Base-by-base conservation (phyloP, 2,329 filamentous ascomycete species). In the Xylaria sp. region DNA sequence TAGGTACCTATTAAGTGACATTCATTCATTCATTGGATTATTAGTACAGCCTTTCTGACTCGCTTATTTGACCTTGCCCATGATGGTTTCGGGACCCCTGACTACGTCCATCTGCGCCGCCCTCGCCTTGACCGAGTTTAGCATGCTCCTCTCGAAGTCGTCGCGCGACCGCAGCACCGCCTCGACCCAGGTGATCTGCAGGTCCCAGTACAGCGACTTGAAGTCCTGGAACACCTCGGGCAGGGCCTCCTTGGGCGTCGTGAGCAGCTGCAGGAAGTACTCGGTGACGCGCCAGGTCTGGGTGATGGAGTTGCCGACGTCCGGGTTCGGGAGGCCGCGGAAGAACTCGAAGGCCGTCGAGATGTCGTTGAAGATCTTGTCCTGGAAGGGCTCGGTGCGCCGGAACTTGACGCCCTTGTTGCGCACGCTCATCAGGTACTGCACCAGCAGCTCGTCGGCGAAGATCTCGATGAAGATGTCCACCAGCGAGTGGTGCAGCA, bases 101-200 rank as follows among this genome's bases (percentile, higher is more conserved):
- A 89, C 87, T 1, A 92, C 86, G 54, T 89, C 87, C 63, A 96
- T 83, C 72, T 91, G 90, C 7, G 91, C 92, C n/a, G 92, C 93
- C 69, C 87, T 85, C 2, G 86, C 86, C 79, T 97, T 97, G 44
- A 97, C 88, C 17, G 85, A 83, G 68, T 91, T 94, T 60, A 97
- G 73, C 90, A 97, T 91, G 56, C 84, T 83, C 63, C 93, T 81
- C 72, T 97, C 94, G 74, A 96, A 97, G 76, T 99, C 94, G 72
- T 99, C 94, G 63, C 95, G 81, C 1, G 86, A 81, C 62, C 92
- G 83, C 60, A 99, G 70, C 44, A 96, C 93, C 6, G 90, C 89
- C 78, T 99, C 95, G 7, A 99, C 92, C 94, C 94, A 99, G 42
- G 87, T 88, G 54, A 97, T 87, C 72, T 95, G 91, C 69, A 97